Evolutionary conservation across 345 rosid genomes (phyloP), one percentile per base, ranked within the genome.

Genomic region (Cardamine chenopodiifolia): DNA sequence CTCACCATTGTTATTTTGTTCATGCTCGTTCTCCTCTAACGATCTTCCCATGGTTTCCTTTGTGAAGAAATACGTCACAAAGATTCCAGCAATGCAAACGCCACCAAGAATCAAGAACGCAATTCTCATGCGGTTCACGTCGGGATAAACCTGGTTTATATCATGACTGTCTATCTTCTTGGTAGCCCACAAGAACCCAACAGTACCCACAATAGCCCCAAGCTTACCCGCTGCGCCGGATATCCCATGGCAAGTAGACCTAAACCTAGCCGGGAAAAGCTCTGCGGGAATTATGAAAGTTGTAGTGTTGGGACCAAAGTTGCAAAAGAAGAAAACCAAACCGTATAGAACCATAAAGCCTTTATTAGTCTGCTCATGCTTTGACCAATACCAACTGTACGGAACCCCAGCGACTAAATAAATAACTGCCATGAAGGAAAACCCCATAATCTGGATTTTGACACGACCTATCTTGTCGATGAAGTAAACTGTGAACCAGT

Each of bases 281-380:
- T 91, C 97, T 0, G 91, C 96, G 0, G 97, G 97, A 9, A 89
- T 83, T 0, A 91, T 88, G 61, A 89, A 91, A 3, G 97, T 89
- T 3, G 97, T 89, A 0, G 93, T 82, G 75, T 89, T 91, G 13
- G 96, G 97, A 45, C 96, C 97, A 37, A 88, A 88, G 73, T 91
- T 91, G 56, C 87, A 75, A 40, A 91, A 91, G 86, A 91, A 91
- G 77, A 86, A 89, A 5, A 86, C 62, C 5, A 86, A 83, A 13
- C 82, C 84, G 15, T 86, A 88, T 1, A 89, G 68, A 62, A 83
- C 29, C 62, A 86, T 62, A 69, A 91, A 89, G 0, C 83, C 88
- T 72, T 58, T 78, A 5, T 66, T 72, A n/a, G 0, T 6, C 8
- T 71, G 34, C 1, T 62, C 44, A 9, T 69, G 22, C 0, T 19